phyloP scores from a whole-genome alignment of 164 flowering plant genomes.

The Platanus orientalis region DNA sequence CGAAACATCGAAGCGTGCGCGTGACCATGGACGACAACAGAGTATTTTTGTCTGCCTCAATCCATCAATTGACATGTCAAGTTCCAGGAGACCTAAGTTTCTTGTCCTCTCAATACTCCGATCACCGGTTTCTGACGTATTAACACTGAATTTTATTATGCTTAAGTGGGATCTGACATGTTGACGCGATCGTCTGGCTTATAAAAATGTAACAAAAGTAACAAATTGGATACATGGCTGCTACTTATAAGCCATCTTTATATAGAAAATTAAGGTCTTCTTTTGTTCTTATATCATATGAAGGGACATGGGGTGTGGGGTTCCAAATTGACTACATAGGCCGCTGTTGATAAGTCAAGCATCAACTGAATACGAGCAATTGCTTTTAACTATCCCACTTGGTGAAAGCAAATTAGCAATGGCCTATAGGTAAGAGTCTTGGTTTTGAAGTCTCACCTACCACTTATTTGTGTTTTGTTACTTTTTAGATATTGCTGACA shows the following conservation, averaged over 20 bases:
- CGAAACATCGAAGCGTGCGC: too few species aligned
- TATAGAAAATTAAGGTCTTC: slow-evolving; percentile 8
- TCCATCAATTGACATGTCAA: too few species aligned
- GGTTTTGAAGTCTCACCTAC: slow-evolving; percentile 13
- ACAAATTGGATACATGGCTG: slow-evolving; percentile 6
- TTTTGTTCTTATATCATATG: slow-evolving; percentile 9
- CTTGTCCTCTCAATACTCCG: too few species aligned
- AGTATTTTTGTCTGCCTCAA: too few species aligned
- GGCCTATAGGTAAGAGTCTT: not conserved
- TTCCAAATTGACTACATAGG: slow-evolving; percentile 10
- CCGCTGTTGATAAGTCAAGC: slow-evolving; percentile 25
- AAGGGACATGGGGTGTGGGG: not conserved
- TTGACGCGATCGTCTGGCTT: slow-evolving; percentile 2
- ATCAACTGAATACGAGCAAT: slow-evolving; percentile 26
- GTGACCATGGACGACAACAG: too few species aligned
- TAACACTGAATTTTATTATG: not conserved
- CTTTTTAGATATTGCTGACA: too few species aligned
- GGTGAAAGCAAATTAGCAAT: not conserved
- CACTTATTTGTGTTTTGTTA: not conserved
- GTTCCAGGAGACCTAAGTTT: too few species aligned
- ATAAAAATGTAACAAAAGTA: not conserved
- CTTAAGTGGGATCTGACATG: slow-evolving; percentile 25
- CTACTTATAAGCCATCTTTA: slow-evolving; percentile 5
- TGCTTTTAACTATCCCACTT: slow-evolving; percentile 18
- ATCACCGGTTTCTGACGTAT: too few species aligned